Conservation (phyloP, 1,284 basidiomycete species). For the Golubevia sp. region DNA sequence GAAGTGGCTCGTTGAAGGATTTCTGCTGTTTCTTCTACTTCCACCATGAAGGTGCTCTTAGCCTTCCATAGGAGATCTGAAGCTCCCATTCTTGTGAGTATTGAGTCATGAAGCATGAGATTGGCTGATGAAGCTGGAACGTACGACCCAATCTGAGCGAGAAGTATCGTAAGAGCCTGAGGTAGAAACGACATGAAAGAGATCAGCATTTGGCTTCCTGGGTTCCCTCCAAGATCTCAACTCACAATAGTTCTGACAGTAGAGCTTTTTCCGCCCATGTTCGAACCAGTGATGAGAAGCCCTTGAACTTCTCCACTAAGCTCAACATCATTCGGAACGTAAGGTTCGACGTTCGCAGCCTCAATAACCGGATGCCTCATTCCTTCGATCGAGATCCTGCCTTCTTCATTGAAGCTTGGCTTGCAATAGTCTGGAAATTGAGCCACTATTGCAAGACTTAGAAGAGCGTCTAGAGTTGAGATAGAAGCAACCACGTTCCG, state of each 20-base stretch:
- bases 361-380: conserved; percentile 13
- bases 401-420: conserved; percentile 3
- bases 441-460: conserved; percentile 2
- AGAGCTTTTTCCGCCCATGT: conserved; percentile 60
- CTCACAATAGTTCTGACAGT: conserved; percentile 36
- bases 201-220: neutral
- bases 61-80: conserved; percentile 43
- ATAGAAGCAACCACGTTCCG: neutral
- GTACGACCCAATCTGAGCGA: conserved; percentile 53
- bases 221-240: neutral
- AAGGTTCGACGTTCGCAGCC: conserved; percentile 2
- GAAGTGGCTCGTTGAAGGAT: conserved; percentile 36
- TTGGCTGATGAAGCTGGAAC: conserved; percentile 37
- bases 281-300: conserved; percentile 53
- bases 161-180: conserved; percentile 34
- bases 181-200: neutral
- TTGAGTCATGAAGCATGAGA: conserved; percentile 37
- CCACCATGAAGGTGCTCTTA: conserved; percentile 56
- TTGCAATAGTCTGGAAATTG: conserved; percentile 4
- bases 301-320: neutral
- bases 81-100: conserved; percentile 57
- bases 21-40: conserved; percentile 46
- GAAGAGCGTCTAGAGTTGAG: conserved; percentile 2
- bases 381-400: neutral
- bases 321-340: conserved; percentile 5